Percentiles rank a stretch among this genome's conserved stretches.
Evolutionary conservation across 345 rosid genomes (phyloP).

Genomic region (Nephelium lappaceum): DNA sequence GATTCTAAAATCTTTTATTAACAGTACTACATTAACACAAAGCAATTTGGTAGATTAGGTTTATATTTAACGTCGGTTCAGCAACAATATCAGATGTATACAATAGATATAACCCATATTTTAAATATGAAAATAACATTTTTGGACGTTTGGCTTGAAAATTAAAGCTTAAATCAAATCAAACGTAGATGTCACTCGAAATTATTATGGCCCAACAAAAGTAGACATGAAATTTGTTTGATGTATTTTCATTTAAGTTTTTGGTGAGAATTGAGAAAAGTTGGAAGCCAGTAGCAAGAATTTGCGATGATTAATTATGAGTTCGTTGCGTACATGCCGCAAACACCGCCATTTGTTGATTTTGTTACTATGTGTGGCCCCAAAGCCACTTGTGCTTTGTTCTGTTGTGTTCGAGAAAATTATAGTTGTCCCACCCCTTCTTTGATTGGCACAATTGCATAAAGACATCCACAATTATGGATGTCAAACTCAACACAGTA

Average conservation of each 20-base stretch:
- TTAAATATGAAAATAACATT: too few species aligned
- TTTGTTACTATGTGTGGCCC: background rate
- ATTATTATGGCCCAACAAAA: too few species aligned
- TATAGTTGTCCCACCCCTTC: background rate
- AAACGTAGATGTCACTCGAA: too few species aligned
- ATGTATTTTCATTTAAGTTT: background rate
- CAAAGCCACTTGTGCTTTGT: background rate
- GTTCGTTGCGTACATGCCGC: background rate
- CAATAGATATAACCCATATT: too few species aligned
- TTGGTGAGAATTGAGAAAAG: background rate
- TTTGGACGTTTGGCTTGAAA: too few species aligned
- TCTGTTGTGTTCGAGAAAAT: too few species aligned
- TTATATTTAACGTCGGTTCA: too few species aligned
- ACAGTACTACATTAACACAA: too few species aligned
- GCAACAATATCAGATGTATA: too few species aligned
- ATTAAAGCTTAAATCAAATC: too few species aligned
- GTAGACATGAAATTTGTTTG: background rate
- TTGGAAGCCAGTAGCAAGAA: background rate
- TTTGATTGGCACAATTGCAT: background rate
- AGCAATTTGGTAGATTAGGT: too few species aligned
- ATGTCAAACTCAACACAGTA: background rate
- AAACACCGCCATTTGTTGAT: constrained; percentile 2
- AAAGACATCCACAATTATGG: background rate
- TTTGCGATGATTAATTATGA: background rate
- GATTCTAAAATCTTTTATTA: too few species aligned